A percentile compares a stretch with the other conserved stretches of the same genome.
Evolutionary conservation across 2,329 filamentous ascomycete genomes (phyloP).

Genomic region (Sclerotinia sclerotiorum): DNA sequence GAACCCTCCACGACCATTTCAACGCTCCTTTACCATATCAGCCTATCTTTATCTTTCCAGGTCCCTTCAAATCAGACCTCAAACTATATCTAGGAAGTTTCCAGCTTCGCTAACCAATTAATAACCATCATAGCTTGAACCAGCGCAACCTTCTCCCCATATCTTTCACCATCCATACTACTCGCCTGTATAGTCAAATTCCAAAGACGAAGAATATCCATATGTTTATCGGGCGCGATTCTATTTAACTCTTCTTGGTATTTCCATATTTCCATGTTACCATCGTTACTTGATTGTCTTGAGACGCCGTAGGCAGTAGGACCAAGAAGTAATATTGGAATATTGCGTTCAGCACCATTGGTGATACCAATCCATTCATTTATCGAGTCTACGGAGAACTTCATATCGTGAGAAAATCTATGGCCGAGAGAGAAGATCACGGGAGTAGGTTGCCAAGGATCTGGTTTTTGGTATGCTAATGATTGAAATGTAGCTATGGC

Average conservation of each 20-base stretch:
- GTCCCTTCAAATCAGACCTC: too few relatives aligned
- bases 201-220: constrained; percentile 47
- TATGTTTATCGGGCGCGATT: constrained; percentile 41
- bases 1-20: background rate
- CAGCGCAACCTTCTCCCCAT: constrained; percentile 44
- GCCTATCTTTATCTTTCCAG: too few relatives aligned
- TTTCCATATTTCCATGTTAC: constrained; percentile 40
- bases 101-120: constrained; percentile 42
- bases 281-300: constrained; percentile 15
- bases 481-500: constrained; percentile 40
- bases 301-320: constrained; percentile 38
- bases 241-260: constrained; percentile 41
- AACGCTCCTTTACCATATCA: background rate
- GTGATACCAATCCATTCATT: constrained; percentile 45
- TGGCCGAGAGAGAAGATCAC: constrained; percentile 43
- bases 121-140: constrained; percentile 44
- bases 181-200: constrained; percentile 46
- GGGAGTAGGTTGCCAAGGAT: constrained; percentile 44
- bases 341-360: constrained; percentile 41
- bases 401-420: constrained; percentile 38
- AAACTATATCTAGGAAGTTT: constrained; percentile 30
- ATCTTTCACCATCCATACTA: constrained; percentile 43
- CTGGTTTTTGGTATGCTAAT: constrained; percentile 35
- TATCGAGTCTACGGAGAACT: constrained; percentile 40
- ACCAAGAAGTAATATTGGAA: constrained; percentile 47